These are phyloP conservation scores for Fomitopsis betulina DNA, from an alignment of 1,284 basidiomycete genomes.

Conservation along the genomic window DNA sequence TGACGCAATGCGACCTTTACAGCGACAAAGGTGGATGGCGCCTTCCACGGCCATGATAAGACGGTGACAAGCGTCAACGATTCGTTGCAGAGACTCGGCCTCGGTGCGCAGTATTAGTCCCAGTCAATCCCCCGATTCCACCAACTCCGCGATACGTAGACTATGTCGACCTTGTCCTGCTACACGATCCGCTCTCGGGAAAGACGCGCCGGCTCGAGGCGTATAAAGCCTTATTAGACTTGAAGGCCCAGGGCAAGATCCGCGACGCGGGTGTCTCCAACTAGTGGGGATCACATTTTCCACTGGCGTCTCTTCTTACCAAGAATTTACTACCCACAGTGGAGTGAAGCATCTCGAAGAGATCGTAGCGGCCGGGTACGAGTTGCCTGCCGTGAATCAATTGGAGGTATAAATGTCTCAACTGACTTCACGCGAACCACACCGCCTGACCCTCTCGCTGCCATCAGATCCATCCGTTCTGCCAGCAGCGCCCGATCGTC, in stretches of 20 bases:
- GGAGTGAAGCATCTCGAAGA: constrained; percentile 71
- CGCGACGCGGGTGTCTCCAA: constrained; percentile 60
- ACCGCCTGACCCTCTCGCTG: background rate
- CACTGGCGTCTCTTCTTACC: constrained; percentile 33
- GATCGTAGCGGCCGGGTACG: constrained; percentile 54
- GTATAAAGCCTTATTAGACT: constrained; percentile 40
- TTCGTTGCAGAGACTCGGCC: constrained; percentile 18
- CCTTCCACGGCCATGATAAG: constrained; percentile 19
- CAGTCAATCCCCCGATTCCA: background rate
- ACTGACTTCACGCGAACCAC: background rate
- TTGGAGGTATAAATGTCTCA: constrained; percentile 57
- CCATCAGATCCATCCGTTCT: constrained; percentile 73
- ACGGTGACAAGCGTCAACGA: constrained; percentile 17
- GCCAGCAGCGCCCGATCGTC: constrained; percentile 78
- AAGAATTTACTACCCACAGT: background rate
- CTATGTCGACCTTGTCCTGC: constrained; percentile 56
- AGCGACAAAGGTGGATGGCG: constrained; percentile 20
- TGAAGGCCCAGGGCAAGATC: constrained; percentile 46
- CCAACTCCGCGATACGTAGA: constrained; percentile 19
- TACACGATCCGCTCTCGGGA: constrained; percentile 48
- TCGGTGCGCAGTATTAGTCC: constrained; percentile 7
- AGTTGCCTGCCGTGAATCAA: constrained; percentile 77
- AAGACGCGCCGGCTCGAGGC: constrained; percentile 38
- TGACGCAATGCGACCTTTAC: constrained; percentile 16
- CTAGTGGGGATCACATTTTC: constrained; percentile 35